These are phyloP conservation scores for Gentiana straminea DNA, from an alignment of 257 asterid genomes.

Conservation along the genomic window DNA sequence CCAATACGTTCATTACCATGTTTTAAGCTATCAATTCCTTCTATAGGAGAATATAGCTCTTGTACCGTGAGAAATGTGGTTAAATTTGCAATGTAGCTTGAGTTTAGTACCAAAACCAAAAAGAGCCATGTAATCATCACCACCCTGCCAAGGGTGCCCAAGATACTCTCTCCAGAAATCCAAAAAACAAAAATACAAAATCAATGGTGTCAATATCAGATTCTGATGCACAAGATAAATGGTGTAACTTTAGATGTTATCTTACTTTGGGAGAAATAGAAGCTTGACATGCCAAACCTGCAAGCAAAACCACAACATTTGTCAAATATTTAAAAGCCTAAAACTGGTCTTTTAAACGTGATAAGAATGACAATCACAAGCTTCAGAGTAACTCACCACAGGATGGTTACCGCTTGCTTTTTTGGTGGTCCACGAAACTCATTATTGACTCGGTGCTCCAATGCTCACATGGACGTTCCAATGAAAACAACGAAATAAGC, in stretches of 20 bases:
- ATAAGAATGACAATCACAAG: too few relatives aligned
- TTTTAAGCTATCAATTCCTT: constrained; percentile 46
- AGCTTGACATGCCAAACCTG: constrained; percentile 68
- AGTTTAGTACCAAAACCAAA: constrained; percentile 43
- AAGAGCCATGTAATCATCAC: constrained; percentile 65
- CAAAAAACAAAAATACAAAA: neutral
- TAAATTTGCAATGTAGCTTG: constrained; percentile 68
- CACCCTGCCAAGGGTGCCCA: constrained; percentile 44
- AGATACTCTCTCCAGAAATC: constrained; percentile 52
- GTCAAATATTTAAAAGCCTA: neutral
- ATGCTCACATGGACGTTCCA: constrained; percentile 51
- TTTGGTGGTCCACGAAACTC: constrained; percentile 73
- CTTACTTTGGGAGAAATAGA: constrained; percentile 57
- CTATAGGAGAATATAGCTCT: constrained; percentile 49
- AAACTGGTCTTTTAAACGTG: too few relatives aligned
- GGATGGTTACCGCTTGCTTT: constrained; percentile 43
- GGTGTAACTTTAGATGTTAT: constrained; percentile 3
- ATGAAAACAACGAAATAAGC: constrained; percentile 39
- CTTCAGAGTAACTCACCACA: constrained; percentile 49
- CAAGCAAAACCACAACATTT: constrained; percentile 4
- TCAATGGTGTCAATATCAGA: neutral
- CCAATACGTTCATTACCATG: constrained; percentile 42
- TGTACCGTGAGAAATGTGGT: constrained; percentile 60
- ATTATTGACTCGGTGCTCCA: constrained; percentile 58
- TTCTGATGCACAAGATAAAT: neutral